phyloP scores from a whole-genome alignment of 495 filamentous ascomycete genomes.

The Sphaerosporella brunnea region DNA sequence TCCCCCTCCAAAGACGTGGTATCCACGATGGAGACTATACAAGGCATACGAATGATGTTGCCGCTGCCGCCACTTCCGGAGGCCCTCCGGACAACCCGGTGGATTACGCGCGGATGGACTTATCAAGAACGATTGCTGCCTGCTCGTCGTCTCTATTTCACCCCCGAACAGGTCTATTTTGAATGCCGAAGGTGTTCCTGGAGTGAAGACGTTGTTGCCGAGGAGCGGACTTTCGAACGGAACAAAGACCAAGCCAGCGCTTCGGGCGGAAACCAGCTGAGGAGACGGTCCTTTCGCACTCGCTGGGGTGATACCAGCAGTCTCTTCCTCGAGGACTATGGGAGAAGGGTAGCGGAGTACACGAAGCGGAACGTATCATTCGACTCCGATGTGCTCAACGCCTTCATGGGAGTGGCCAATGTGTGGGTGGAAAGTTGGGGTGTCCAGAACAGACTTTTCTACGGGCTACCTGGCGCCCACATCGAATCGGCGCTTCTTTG shows the following conservation, averaged over 20 bases:
- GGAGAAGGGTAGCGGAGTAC: not conserved
- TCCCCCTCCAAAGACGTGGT: not conserved
- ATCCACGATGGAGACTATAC: constrained; percentile 6
- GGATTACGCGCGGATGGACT: constrained; percentile 17
- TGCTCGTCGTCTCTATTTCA: constrained; percentile 13
- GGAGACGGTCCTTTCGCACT: not conserved
- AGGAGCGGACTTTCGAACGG: not conserved
- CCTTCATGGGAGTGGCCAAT: constrained; percentile 2
- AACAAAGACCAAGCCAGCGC: not conserved
- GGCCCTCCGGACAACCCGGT: constrained; percentile 7
- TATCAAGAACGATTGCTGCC: constrained; percentile 16
- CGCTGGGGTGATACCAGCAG: not conserved
- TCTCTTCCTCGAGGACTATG: not conserved
- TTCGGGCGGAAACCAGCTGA: not conserved
- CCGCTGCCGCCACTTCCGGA: constrained; percentile 12
- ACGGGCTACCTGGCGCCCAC: not conserved
- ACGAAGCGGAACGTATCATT: not conserved
- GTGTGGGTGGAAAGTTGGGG: not conserved
- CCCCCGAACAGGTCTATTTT: constrained; percentile 15
- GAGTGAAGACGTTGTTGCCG: not conserved
- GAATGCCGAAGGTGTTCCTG: constrained; percentile 6
- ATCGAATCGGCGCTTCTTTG: not conserved
- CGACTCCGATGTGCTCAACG: constrained; percentile 1
- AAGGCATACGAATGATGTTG: constrained; percentile 4
- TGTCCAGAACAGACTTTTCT: not conserved